These are phyloP conservation scores for Hypsizygus ulmarius DNA, from an alignment of 1,284 basidiomycete genomes.

Conservation along the genomic window DNA sequence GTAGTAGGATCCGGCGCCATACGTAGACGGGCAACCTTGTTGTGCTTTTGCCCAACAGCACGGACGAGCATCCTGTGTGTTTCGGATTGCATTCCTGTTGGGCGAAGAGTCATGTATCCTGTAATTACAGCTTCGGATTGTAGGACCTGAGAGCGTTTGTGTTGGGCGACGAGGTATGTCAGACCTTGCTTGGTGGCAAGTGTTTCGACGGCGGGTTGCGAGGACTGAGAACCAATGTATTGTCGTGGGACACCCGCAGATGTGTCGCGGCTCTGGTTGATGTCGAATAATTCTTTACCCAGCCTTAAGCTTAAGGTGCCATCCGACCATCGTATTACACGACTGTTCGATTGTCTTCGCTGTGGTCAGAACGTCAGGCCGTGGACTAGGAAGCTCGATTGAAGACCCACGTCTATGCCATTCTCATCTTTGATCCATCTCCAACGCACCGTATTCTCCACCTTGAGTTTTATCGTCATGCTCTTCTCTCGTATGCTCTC, in stretches of 20 bases:
- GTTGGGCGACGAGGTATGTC: conserved; percentile 88
- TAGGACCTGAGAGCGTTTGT: conserved; percentile 80
- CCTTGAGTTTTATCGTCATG: conserved; percentile 80
- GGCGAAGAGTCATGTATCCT: conserved; percentile 80
- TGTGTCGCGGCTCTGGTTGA: conserved; percentile 72
- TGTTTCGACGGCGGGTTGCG: conserved; percentile 30
- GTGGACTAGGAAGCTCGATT: background rate
- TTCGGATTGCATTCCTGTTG: conserved; percentile 86
- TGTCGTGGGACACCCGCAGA: conserved; percentile 60
- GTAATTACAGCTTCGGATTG: conserved; percentile 83
- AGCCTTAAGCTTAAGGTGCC: conserved; percentile 83
- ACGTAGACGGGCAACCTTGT: conserved; percentile 71
- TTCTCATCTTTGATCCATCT: conserved; percentile 76
- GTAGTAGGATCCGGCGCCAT: conserved; percentile 72
- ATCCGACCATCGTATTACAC: conserved; percentile 90
- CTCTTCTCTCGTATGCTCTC: conserved; percentile 66
- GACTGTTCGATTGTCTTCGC: conserved; percentile 82
- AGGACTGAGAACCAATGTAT: conserved; percentile 41
- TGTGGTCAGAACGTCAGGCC: conserved; percentile 28
- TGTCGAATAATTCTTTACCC: conserved; percentile 89
- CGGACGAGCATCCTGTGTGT: conserved; percentile 87
- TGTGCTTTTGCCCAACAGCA: conserved; percentile 82
- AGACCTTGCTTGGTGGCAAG: conserved; percentile 60
- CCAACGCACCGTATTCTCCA: conserved; percentile 91
- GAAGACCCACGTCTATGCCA: conserved; percentile 62